Evolutionary conservation across 2,329 filamentous ascomycete genomes (phyloP).

Genomic region (Claviceps lovelessii): DNA sequence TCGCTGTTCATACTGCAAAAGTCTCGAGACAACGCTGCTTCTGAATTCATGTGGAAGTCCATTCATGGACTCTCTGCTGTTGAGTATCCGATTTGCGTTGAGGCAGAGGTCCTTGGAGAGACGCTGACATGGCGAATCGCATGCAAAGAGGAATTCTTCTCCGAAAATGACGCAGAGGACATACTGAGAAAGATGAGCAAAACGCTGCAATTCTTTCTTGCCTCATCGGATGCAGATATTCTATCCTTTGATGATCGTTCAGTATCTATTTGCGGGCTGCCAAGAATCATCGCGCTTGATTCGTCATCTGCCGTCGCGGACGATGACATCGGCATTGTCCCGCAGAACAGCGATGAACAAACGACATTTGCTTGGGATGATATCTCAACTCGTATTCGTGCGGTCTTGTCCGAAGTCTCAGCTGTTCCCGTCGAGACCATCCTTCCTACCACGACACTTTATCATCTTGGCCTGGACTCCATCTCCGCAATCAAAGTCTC

Average conservation of each 20-base stretch:
- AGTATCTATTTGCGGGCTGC: conserved; percentile 53
- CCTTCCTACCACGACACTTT: conserved; percentile 48
- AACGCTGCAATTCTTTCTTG: conserved; percentile 42
- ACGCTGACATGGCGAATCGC: conserved; percentile 57
- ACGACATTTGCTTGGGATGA: conserved; percentile 18
- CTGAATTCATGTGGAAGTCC: conserved; percentile 41
- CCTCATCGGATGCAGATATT: conserved; percentile 31
- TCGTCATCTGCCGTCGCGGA: neutral
- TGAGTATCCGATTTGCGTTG: conserved; percentile 70
- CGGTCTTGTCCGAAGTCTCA: conserved; percentile 43
- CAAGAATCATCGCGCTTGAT: conserved; percentile 11
- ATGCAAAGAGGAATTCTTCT: conserved; percentile 44
- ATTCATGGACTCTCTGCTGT: conserved; percentile 50
- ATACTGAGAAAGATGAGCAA: conserved; percentile 47
- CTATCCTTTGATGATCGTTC: conserved; percentile 36
- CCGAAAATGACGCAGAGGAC: conserved; percentile 26
- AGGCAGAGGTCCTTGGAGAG: conserved; percentile 51
- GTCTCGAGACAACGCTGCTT: conserved; percentile 5
- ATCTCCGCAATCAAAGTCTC: conserved; percentile 81
- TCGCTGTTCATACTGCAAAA: conserved; percentile 42
- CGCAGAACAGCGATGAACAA: neutral
- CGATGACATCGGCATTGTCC: neutral
- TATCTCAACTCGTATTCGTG: conserved; percentile 26
- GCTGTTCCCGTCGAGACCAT: conserved; percentile 45
- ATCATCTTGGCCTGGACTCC: conserved; percentile 78